Percentiles rank a stretch among this genome's conserved stretches.
These are phyloP conservation scores for Perilla frutescens DNA, from an alignment of 257 asterid genomes.

Conservation along the genomic window DNA sequence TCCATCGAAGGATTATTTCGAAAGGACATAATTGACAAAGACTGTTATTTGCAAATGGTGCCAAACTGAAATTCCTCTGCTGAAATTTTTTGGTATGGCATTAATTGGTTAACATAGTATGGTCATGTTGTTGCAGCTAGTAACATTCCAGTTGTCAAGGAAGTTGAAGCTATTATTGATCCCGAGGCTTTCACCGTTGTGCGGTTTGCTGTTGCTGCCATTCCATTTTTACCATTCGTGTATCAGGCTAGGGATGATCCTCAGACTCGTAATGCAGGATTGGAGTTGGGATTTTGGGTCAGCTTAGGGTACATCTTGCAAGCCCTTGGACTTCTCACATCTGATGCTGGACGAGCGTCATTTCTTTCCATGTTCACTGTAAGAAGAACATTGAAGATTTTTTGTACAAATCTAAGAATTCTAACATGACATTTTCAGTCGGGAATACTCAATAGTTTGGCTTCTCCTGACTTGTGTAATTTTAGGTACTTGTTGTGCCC, in stretches of 20 bases:
- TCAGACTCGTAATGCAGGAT: conserved; percentile 66
- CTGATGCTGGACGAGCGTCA: conserved; percentile 89
- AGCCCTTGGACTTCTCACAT: conserved; percentile 79
- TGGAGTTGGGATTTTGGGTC: conserved; percentile 81
- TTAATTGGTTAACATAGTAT: conserved; percentile 6
- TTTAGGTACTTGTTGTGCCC: conserved; percentile 86
- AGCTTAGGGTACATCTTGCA: conserved; percentile 83
- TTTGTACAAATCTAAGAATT: background rate
- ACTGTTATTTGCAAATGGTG: conserved; percentile 1
- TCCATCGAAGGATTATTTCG: background rate
- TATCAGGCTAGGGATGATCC: conserved; percentile 57
- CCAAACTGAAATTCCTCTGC: conserved; percentile 22
- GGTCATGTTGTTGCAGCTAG: conserved; percentile 59
- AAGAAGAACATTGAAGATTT: conserved; percentile 33
- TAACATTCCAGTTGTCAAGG: conserved; percentile 80
- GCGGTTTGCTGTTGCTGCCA: conserved; percentile 67
- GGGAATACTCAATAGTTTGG: conserved; percentile 13
- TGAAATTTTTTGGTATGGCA: conserved; percentile 1
- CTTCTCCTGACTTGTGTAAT: conserved; percentile 38
- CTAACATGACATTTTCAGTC: background rate
- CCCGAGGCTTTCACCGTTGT: conserved; percentile 73
- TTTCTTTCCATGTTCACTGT: conserved; percentile 81
- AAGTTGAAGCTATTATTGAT: conserved; percentile 73
- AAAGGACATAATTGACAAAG: background rate
- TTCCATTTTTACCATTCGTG: conserved; percentile 66